Base-by-base conservation (phyloP, 2,329 filamentous ascomycete species). In the Fusarium pseudoanthophilum region DNA sequence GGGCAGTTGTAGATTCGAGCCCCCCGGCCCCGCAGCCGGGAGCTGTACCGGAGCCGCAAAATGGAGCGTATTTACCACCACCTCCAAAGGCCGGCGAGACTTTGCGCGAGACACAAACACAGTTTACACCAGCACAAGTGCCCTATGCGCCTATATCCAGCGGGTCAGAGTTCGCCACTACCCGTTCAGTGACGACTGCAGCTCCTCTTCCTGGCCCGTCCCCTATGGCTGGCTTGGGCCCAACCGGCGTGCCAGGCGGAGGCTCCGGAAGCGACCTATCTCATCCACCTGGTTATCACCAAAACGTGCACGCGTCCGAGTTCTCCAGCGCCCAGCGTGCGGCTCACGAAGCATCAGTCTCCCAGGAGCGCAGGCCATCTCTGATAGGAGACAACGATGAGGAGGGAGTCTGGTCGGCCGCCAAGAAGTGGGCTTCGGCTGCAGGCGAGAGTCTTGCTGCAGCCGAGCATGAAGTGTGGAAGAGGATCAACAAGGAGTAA, bases 401-500 rank as follows among this genome's bases (percentile, higher is more conserved):
- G 24, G 83, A 84, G 7, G 84, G 86, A n/a, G 81, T 90, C 11
- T 90, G 88, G 87, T 84, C 84, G 62, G 81, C 86, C 52, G 88
- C 88, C 16, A 89, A 87, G 83, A 90, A 88, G 79, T 86, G 87
- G 84, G 88, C 87, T 51, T 82, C 85, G 67, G 85, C 85, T 39
- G 89, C 89, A 11, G 89, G 89, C 57, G 86, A 87, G 69, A 88
- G 86, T 78, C 80, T 92, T 34, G 87, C 85, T 14, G 87, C 86
- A 20, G 89, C 88, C 20, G 90, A 92, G 82, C 83, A 82, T 57
- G 88, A 91, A 80, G 86, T 92, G 30, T 92, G 90, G 90, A 87
- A 86, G 80, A 87, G 85, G 77, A 89, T 91, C 78, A 91, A 89
- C 81, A 90, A 89, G 81, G 83, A 87, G 53, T 87, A 84, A 64